These are phyloP conservation scores for Phaseolus lunatus DNA, from an alignment of 306 rosid genomes.

Conservation along the genomic window DNA sequence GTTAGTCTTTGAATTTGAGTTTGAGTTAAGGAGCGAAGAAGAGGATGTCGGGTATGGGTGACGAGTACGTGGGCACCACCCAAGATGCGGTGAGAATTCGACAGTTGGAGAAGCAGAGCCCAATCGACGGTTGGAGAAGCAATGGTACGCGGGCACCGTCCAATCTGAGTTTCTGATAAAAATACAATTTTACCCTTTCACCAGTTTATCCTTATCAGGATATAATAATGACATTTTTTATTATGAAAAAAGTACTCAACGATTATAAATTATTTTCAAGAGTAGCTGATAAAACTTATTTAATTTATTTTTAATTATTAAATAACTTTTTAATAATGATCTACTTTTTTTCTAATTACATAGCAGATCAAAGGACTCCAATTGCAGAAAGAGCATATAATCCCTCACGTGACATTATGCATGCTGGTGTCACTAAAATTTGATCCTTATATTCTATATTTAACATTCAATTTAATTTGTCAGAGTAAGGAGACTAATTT, in stretches of 20 bases:
- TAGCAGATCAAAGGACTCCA: neutral
- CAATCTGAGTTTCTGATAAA: no score
- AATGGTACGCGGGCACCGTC: no score
- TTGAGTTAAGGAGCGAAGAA: conserved; percentile 38
- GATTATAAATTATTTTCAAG: neutral
- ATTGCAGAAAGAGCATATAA: neutral
- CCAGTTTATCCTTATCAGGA: neutral
- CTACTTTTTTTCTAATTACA: neutral
- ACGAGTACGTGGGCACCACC: conserved; percentile 98
- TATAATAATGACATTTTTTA: neutral
- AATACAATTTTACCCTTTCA: neutral
- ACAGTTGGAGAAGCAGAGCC: conserved; percentile 94
- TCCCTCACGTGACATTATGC: conserved; percentile 28
- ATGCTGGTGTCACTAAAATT: conserved; percentile 4
- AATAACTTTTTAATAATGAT: neutral
- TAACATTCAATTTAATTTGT: neutral
- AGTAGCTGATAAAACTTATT: neutral
- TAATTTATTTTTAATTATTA: neutral
- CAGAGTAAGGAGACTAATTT: neutral
- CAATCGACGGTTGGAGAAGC: no score
- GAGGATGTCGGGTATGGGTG: conserved; percentile 99
- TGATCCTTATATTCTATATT: neutral
- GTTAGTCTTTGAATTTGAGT: no score
- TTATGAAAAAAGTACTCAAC: neutral
- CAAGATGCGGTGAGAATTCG: conserved; percentile 95